These are phyloP conservation scores for Phialophora expanda DNA, from an alignment of 2,329 filamentous ascomycete genomes.

Conservation along the genomic window DNA sequence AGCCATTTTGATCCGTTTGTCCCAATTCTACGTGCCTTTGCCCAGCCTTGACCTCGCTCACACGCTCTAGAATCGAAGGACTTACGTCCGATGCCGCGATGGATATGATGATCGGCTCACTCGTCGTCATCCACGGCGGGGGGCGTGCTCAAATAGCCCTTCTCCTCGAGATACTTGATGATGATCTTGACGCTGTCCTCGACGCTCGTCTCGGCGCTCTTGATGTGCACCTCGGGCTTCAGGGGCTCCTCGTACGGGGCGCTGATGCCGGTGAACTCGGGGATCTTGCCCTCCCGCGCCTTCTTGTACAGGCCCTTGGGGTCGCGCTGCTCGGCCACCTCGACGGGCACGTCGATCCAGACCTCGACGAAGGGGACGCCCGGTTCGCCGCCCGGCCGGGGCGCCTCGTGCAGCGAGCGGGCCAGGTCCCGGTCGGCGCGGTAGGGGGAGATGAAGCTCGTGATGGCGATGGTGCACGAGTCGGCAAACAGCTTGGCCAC, in stretches of 20 bases:
- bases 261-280: conserved; percentile 94
- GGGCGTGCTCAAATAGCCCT: conserved; percentile 62
- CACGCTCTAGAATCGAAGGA: background rate
- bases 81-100: background rate
- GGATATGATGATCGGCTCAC: background rate
- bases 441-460: conserved; percentile 97
- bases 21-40: no score
- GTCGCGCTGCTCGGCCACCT: conserved; percentile 91
- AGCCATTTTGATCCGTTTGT: no score
- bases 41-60: background rate
- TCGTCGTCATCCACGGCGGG: conserved; percentile 32
- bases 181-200: conserved; percentile 90
- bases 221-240: conserved; percentile 84
- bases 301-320: conserved; percentile 99
- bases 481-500: conserved; percentile 97
- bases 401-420: conserved; percentile 74
- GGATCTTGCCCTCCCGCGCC: conserved; percentile 89
- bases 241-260: conserved; percentile 92
- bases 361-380: conserved; percentile 91
- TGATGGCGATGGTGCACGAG: conserved; percentile 82
- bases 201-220: conserved; percentile 79
- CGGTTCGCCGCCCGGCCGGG: conserved; percentile 61
- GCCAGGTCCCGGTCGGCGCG: conserved; percentile 82
- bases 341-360: conserved; percentile 86
- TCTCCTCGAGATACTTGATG: conserved; percentile 73